phyloP scores from a whole-genome alignment of 2,329 filamentous ascomycete genomes.

The Talaromyces amestolkiae region DNA sequence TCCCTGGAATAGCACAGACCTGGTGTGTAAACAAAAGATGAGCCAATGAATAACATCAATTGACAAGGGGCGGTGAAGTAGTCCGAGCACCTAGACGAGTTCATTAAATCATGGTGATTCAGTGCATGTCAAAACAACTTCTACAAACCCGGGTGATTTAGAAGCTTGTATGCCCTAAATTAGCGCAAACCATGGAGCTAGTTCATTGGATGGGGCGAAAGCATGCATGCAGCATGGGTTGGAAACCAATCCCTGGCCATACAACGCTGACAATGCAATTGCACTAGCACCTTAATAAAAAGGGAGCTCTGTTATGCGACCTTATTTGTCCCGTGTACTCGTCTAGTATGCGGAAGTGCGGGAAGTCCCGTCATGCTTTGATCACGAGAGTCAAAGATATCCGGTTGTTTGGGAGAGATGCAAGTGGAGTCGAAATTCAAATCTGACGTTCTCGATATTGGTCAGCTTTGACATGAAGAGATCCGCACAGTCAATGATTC shows the following conservation, averaged over 20 bases:
- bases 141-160: neutral
- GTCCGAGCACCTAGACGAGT: neutral
- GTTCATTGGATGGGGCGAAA: slow-evolving; percentile 19
- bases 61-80: slow-evolving; percentile 14
- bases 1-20: neutral
- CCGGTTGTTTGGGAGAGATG: slow-evolving; percentile 35
- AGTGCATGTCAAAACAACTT: slow-evolving; percentile 12
- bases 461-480: neutral
- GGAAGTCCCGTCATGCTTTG: slow-evolving; percentile 33
- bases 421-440: slow-evolving; percentile 41
- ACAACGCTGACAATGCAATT: slow-evolving; percentile 19
- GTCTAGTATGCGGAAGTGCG: slow-evolving; percentile 31
- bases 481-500: neutral
- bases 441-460: slow-evolving; percentile 35
- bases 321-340: slow-evolving; percentile 35
- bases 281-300: slow-evolving; percentile 29
- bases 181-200: slow-evolving; percentile 7
- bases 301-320: slow-evolving; percentile 23
- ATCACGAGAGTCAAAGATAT: slow-evolving; percentile 41
- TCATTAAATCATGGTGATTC: neutral
- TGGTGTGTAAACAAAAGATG: neutral
- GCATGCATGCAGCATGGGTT: slow-evolving; percentile 13
- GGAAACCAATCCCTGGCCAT: slow-evolving; percentile 18
- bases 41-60: neutral
- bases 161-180: slow-evolving; percentile 3